A percentile compares a stretch with the other conserved stretches of the same genome.
phyloP scores from a whole-genome alignment of 108 stramenopile genomes.

The Aurantiochytrium sp. region DNA sequence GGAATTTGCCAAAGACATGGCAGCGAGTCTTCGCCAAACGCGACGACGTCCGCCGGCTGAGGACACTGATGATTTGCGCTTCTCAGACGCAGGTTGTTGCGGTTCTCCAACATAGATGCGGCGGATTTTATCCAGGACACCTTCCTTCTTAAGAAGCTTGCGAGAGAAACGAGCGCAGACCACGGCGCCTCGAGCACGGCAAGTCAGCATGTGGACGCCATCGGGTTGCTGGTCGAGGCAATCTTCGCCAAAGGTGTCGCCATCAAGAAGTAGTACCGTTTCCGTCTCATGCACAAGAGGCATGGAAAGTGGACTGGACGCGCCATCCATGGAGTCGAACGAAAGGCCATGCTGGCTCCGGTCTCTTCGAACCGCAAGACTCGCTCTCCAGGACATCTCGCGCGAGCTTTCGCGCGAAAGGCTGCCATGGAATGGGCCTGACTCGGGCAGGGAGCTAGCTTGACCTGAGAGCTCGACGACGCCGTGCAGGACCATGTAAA shows the following conservation, averaged over 20 bases:
- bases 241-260: conserved; percentile 6
- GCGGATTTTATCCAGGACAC: background rate
- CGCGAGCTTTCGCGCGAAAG: background rate
- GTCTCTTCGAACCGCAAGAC: background rate
- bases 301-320: too few species aligned
- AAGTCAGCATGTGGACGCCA: background rate
- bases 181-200: background rate
- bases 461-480: background rate
- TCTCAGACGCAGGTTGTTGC: background rate
- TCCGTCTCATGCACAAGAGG: background rate
- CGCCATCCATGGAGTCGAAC: background rate
- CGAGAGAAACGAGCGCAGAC: background rate
- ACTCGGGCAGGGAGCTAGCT: background rate
- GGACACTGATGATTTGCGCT: background rate
- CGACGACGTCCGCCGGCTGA: background rate
- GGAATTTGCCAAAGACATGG: background rate
- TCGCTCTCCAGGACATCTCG: background rate
- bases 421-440: background rate
- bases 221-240: background rate
- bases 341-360: background rate
- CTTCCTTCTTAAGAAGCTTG: background rate
- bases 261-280: background rate
- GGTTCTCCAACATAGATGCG: background rate
- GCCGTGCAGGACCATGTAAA: background rate
- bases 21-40: background rate